Evolutionary conservation across 805 yeast species (phyloP).

Genomic region (Kluyveromyces wickerhamii): DNA sequence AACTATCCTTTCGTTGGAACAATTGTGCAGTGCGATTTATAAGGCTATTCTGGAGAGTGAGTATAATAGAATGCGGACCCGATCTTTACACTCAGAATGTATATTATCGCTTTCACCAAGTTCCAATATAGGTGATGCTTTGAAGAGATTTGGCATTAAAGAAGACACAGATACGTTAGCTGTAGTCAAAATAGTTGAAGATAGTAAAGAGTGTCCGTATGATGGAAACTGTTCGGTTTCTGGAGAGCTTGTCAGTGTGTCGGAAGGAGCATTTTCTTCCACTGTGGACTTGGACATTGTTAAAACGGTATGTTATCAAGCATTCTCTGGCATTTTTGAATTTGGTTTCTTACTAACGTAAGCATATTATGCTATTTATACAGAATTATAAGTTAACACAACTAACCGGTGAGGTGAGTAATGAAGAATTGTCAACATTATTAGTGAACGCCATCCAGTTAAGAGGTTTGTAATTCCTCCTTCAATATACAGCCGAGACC

Average conservation of each 20-base stretch:
- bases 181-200: slow-evolving; percentile 40
- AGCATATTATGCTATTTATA: slow-evolving; percentile 3
- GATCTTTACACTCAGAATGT: slow-evolving; percentile 62
- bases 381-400: slow-evolving; percentile 25
- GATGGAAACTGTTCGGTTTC: slow-evolving; percentile 19
- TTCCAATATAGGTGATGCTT: slow-evolving; percentile 59
- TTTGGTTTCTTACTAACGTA: slow-evolving; percentile 7
- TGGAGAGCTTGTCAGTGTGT: slow-evolving; percentile 31
- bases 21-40: slow-evolving; percentile 51
- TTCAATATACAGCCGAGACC: slow-evolving; percentile 81
- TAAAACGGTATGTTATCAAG: slow-evolving; percentile 23
- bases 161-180: slow-evolving; percentile 39
- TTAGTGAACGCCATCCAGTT: slow-evolving; percentile 41
- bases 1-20: slow-evolving; percentile 52
- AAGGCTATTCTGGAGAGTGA: slow-evolving; percentile 48
- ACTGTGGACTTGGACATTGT: slow-evolving; percentile 30
- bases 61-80: slow-evolving; percentile 47
- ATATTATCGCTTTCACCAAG: slow-evolving; percentile 62
- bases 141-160: slow-evolving; percentile 62
- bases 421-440: slow-evolving; percentile 32
- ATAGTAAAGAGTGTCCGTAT: slow-evolving; percentile 12
- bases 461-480: slow-evolving; percentile 46
- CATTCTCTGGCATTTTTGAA: background rate
- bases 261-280: slow-evolving; percentile 27
- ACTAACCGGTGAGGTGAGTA: slow-evolving; percentile 16